These are phyloP conservation scores for Suhomyces emberorum DNA, from an alignment of 805 yeast genomes.

Conservation along the genomic window DNA sequence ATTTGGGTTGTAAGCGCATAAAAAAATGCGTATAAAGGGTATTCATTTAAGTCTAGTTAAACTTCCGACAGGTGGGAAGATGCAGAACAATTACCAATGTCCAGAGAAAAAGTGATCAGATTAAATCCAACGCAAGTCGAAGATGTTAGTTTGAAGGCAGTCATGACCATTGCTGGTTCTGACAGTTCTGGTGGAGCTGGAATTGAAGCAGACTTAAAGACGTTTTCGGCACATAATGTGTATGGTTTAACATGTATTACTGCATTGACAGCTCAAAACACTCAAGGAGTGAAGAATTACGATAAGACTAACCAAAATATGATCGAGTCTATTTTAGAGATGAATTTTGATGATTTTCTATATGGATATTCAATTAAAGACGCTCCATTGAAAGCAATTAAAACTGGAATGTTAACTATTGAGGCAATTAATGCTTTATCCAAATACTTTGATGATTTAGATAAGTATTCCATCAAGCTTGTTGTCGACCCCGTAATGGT, in stretches of 20 bases:
- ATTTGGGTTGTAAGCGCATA: no score
- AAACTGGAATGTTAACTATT: constrained; percentile 72
- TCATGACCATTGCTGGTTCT: constrained; percentile 59
- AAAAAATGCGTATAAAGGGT: no score
- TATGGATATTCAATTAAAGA: constrained; percentile 19
- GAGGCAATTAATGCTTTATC: constrained; percentile 51
- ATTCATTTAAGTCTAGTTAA: no score
- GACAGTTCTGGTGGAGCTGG: constrained; percentile 93
- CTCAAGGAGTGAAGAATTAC: constrained; percentile 45
- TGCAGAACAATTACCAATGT: constrained; percentile 1
- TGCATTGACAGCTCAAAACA: constrained; percentile 80
- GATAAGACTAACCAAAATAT: constrained; percentile 41
- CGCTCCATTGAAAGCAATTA: constrained; percentile 55
- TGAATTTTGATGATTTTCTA: constrained; percentile 57
- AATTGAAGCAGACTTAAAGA: constrained; percentile 82
- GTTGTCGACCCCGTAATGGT: constrained; percentile 84
- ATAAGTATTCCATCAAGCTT: constrained; percentile 28
- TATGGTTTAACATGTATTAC: constrained; percentile 76
- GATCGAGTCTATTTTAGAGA: constrained; percentile 47
- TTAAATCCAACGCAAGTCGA: background rate
- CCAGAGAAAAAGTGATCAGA: background rate
- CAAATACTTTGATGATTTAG: constrained; percentile 30
- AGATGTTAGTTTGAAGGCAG: constrained; percentile 12
- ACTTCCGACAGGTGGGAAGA: no score
- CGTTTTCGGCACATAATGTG: constrained; percentile 70